Evolutionary conservation across 2,329 filamentous ascomycete species (phyloP).

Genomic region (Aspergillus pseudotamarii): DNA sequence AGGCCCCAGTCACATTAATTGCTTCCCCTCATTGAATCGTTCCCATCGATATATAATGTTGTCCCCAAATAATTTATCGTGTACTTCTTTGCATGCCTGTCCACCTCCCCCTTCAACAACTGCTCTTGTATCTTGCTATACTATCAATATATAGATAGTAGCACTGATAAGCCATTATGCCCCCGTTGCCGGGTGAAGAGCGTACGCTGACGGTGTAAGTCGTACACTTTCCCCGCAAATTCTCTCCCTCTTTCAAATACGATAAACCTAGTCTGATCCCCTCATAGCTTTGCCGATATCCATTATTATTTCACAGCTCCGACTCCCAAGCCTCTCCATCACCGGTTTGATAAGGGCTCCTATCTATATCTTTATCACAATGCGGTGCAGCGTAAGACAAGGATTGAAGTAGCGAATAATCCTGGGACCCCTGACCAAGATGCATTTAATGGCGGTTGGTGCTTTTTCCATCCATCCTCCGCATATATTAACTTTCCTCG

Average conservation of each 20-base stretch:
- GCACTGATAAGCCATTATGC: constrained; percentile 38
- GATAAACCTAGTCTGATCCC: constrained; percentile 13
- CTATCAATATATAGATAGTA: constrained; percentile 1
- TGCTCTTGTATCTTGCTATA: not conserved
- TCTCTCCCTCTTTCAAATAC: not conserved
- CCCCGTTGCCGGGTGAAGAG: constrained; percentile 50
- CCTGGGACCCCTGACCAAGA: constrained; percentile 66
- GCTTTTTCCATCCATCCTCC: not conserved
- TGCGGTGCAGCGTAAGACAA: constrained; percentile 53
- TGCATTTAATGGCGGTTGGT: constrained; percentile 63
- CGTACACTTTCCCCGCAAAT: constrained; percentile 24
- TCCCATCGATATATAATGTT: constrained; percentile 7
- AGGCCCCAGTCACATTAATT: constrained; percentile 8
- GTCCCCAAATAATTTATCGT: constrained; percentile 3
- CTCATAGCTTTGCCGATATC: constrained; percentile 61
- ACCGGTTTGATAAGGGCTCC: constrained; percentile 66
- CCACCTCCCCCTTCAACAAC: not conserved
- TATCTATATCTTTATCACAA: constrained; percentile 68
- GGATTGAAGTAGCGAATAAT: constrained; percentile 66
- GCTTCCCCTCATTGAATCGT: constrained; percentile 11
- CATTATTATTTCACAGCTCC: constrained; percentile 66
- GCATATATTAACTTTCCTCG: not conserved
- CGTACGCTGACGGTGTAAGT: constrained; percentile 51
- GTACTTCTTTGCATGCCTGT: constrained; percentile 1
- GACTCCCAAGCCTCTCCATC: constrained; percentile 56